Base-by-base conservation (phyloP, 495 filamentous ascomycete genomes). In the Pseudomonodictys pantanalensis region DNA sequence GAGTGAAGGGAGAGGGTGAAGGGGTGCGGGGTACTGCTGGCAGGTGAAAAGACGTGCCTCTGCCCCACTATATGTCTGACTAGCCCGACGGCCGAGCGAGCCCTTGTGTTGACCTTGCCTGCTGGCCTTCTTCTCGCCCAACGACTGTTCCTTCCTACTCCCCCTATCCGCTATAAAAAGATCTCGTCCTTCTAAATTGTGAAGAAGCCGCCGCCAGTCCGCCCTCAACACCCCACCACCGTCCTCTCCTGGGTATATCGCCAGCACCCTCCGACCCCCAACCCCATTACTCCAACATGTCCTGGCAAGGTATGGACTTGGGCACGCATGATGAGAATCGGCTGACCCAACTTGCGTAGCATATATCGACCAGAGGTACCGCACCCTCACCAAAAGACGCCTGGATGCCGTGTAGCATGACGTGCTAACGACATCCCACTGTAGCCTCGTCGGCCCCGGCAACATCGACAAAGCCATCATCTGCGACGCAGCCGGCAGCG, bases 401-500 rank as follows among this genome's bases (percentile, higher is more conserved):
- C n/a, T n/a, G n/a, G n/a, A n/a, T n/a, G n/a, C n/a, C n/a, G n/a
- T n/a, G n/a, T 41, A 41, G 32, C 38, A 15, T 41, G 53, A 55
- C 46, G 42, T 35, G 46, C 46, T 65, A 29, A 65, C 71, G 58
- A 69, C 64, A 35, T 51, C 47, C 50, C 28, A 56, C 48, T 22
- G 58, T 26, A 78, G 92, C 83, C 83, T 97, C 64, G 82, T 97
- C 69, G 89, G 81, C 76, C 85, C 80, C 64, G 85, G 85, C 67
- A 87, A 93, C 73, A 76, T 96, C 74, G 88, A 93, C 79, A 86
- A 88, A 76, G 93, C 84, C 67, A 89, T 88, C 69, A 95, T 97
- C 73, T 84, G 92, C 77, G 89, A 85, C 75, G 76, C 74, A 57
- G 85, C 86, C 60, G 90, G 91, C 69, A 87, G 89, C 70, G 89